Percentiles rank a stretch among this genome's conserved stretches.
Conservation (phyloP, 2,329 filamentous ascomycete species). For the Aspergillus luchuensis region DNA sequence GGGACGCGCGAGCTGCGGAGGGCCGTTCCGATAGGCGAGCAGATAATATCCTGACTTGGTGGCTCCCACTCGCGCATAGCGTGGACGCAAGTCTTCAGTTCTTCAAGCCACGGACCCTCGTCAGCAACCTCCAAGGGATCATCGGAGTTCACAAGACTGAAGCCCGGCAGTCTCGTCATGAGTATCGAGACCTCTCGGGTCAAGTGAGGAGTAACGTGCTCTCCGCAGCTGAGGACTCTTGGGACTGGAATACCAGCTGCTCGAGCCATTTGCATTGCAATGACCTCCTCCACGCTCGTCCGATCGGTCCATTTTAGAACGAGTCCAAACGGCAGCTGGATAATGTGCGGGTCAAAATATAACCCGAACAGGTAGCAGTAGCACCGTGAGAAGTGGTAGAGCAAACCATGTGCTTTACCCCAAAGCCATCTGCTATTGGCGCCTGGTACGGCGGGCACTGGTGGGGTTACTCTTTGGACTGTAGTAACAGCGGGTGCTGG, state of each 20-base stretch:
- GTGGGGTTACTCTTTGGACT: conserved; percentile 27
- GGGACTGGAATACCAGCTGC: conserved; percentile 40
- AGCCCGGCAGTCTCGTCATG: conserved; percentile 45
- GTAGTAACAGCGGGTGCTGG: conserved; percentile 22
- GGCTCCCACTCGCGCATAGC: conserved; percentile 40
- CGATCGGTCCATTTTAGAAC: conserved; percentile 44
- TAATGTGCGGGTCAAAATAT: conserved; percentile 29
- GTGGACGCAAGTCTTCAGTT: conserved; percentile 38
- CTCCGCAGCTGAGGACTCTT: conserved; percentile 37
- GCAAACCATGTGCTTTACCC: conserved; percentile 32
- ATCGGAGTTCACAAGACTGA: conserved; percentile 31
- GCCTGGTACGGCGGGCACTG: conserved; percentile 24
- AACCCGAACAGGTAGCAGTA: conserved; percentile 36
- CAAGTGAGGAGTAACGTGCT: conserved; percentile 27
- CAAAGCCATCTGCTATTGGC: conserved; percentile 25
- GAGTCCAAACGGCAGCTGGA: conserved; percentile 43
- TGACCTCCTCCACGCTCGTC: conserved; percentile 39
- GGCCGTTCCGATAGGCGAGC: conserved; percentile 34
- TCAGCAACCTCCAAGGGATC: conserved; percentile 30
- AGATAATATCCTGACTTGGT: conserved; percentile 29
- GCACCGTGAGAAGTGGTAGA: conserved; percentile 33
- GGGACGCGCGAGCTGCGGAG: conserved; percentile 38
- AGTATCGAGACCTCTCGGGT: conserved; percentile 8
- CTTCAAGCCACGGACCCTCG: conserved; percentile 36
- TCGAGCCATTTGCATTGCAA: conserved; percentile 38